Conservation (phyloP, 1,284 basidiomycete genomes). For the Boletus calvinii region DNA sequence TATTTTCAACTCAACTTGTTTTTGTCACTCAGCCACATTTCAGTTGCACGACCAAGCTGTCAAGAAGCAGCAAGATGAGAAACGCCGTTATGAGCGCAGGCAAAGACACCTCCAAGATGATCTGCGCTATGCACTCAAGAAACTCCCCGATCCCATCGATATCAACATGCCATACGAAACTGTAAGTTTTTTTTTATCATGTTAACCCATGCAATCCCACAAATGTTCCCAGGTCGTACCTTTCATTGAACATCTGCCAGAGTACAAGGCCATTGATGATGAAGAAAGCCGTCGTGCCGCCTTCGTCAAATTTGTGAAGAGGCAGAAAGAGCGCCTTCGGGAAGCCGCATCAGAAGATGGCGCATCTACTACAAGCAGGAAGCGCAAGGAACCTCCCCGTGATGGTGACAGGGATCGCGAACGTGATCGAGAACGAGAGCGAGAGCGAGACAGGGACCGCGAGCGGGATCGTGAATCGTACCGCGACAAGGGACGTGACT, state of each 20-base stretch:
- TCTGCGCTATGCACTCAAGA: slow-evolving; percentile 92
- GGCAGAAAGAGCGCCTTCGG: slow-evolving; percentile 83
- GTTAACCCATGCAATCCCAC: neutral
- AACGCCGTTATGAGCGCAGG: slow-evolving; percentile 76
- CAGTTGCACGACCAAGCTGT: slow-evolving; percentile 72
- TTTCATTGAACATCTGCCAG: slow-evolving; percentile 74
- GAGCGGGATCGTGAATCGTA: slow-evolving; percentile 36
- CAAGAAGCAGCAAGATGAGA: slow-evolving; percentile 79
- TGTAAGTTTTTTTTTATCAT: slow-evolving; percentile 43
- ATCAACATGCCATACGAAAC: slow-evolving; percentile 75
- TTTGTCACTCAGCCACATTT: slow-evolving; percentile 8
- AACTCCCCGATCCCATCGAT: slow-evolving; percentile 78
- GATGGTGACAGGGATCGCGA: slow-evolving; percentile 44
- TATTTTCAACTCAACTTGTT: slow-evolving; percentile 14
- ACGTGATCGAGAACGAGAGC: slow-evolving; percentile 41
- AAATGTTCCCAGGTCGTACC: slow-evolving; percentile 55
- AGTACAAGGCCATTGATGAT: slow-evolving; percentile 81
- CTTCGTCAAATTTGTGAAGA: slow-evolving; percentile 81
- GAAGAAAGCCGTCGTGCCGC: slow-evolving; percentile 78
- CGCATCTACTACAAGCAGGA: slow-evolving; percentile 70
- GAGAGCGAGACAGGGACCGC: slow-evolving; percentile 42
- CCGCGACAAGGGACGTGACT: slow-evolving; percentile 35
- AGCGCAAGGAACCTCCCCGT: slow-evolving; percentile 66
- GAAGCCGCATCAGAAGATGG: slow-evolving; percentile 80
- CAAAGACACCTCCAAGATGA: slow-evolving; percentile 92